Base-by-base conservation (phyloP, 768 basidiomycete genomes). In the Cyclocybe aegerita region DNA sequence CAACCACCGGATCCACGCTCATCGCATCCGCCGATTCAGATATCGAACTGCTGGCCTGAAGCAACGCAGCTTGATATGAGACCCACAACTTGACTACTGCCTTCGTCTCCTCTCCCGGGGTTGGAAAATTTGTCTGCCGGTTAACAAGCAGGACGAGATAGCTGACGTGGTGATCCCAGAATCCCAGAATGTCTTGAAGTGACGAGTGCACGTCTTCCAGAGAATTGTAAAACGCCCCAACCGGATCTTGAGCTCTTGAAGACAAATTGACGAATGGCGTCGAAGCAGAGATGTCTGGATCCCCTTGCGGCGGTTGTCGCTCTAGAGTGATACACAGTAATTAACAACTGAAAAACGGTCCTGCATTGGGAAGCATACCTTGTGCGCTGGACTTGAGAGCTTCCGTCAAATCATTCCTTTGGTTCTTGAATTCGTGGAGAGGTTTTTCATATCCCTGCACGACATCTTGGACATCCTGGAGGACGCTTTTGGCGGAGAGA, bases 21-120 rank as follows among this genome's bases (percentile, higher is more conserved):
- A 63, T 54, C 4, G 60, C 58, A 23, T 60, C 58, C 31, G 53
- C 54, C 9, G 56, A 59, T 23, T 59, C 49, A 4, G 59, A 54
- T 35, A 63, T 59, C n/a, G 62, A 63, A 38, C 49, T 53, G 39
- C 60, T 58, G 4, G 59, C 50, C 17, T 61, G 58, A 14, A 63
- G 46, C 9, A 63, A 48, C 5, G 53, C 49, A 30, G 46, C 50
- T 30, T 63, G 59, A 34, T 63, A 58, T 37, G 47, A 46, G 9
- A 50, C 46, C 62, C 62, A 63, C 32, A 55, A 39, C 14, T 54
- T 46, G 15, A 60, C 52, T 1, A 55, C 49, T 15, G 43, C 52
- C 34, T 52, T 56, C 10, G 58, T 56, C 41, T 59, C 59, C 31
- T 59, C 50, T 12, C 56, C 59, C 1, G 56, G 55, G 29, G 52